Conservation (phyloP, 2,329 filamentous ascomycete genomes). For the Talaromyces rugulosus region DNA sequence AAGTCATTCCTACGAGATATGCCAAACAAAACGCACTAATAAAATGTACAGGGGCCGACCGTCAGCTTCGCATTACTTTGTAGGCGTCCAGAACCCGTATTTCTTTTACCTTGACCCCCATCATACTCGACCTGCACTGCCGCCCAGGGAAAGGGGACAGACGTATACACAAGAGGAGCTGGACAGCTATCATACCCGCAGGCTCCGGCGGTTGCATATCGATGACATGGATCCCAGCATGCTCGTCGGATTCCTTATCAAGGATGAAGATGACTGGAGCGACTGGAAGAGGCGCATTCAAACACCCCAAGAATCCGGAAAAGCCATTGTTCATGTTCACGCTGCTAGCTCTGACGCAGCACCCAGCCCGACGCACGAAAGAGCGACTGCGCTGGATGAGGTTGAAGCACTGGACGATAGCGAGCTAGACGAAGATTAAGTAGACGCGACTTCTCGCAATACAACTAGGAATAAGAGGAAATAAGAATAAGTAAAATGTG, state of each 20-base stretch:
- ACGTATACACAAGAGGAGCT: constrained; percentile 66
- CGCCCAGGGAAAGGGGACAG: constrained; percentile 51
- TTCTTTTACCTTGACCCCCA: constrained; percentile 97
- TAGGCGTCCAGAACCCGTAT: constrained; percentile 67
- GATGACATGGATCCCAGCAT: constrained; percentile 97
- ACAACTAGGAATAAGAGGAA: neutral
- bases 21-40: neutral
- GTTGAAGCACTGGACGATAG: constrained; percentile 75
- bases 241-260: constrained; percentile 89
- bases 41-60: constrained; percentile 67
- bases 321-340: constrained; percentile 82
- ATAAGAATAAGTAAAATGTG: constrained; percentile 13
- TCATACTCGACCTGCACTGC: constrained; percentile 70
- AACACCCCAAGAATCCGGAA: constrained; percentile 62
- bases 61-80: constrained; percentile 78
- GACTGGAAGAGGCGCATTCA: constrained; percentile 75
- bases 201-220: constrained; percentile 76
- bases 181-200: constrained; percentile 79
- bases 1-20: constrained; percentile 20
- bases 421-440: constrained; percentile 3
- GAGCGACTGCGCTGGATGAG: constrained; percentile 76
- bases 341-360: constrained; percentile 68
- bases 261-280: constrained; percentile 75
- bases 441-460: neutral
- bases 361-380: constrained; percentile 52